Conservation (phyloP, 495 filamentous ascomycete genomes). For the Durotheca rogersii region DNA sequence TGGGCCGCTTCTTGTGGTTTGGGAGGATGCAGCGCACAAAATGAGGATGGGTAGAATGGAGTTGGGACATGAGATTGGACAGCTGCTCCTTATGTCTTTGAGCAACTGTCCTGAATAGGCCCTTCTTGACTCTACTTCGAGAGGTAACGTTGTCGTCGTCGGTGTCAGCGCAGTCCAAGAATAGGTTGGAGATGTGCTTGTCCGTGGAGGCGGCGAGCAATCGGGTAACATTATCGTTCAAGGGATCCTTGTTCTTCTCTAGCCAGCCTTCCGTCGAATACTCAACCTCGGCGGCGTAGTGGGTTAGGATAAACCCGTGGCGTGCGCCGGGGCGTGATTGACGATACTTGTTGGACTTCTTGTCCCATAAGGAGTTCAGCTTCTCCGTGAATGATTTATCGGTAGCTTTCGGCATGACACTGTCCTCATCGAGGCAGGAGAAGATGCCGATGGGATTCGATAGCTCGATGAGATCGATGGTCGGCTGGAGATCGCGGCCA, state of each 20-base stretch:
- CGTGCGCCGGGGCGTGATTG: constrained; percentile 68
- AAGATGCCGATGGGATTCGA: constrained; percentile 98
- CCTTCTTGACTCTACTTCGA: constrained; percentile 91
- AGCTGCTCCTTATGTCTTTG: constrained; percentile 98
- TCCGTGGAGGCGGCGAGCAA: constrained; percentile 81
- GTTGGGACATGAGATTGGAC: constrained; percentile 89
- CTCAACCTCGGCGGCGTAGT: constrained; percentile 97
- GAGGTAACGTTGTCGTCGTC: constrained; percentile 64
- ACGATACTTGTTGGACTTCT: constrained; percentile 90
- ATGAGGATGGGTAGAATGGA: constrained; percentile 95
- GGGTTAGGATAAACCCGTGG: constrained; percentile 96
- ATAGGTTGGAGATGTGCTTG: constrained; percentile 79
- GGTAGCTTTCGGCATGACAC: constrained; percentile 98
- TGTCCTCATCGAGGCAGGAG: constrained; percentile 96
- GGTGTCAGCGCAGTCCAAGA: constrained; percentile 78
- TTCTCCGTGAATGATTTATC: constrained; percentile 98
- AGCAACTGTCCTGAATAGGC: constrained; percentile 93
- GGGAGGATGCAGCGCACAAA: constrained; percentile 98
- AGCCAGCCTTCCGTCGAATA: constrained; percentile 95
- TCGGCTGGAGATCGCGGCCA: constrained; percentile 94
- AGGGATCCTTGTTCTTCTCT: constrained; percentile 98
- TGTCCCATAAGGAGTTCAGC: constrained; percentile 92
- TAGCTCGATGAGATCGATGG: constrained; percentile 95
- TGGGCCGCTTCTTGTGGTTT: constrained; percentile 97
- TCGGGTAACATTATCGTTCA: constrained; percentile 94